A percentile compares a stretch with the other conserved stretches of the same genome.
Evolutionary conservation across 2,329 filamentous ascomycete species (phyloP).

Genomic region (Ceratocystis harringtonii): DNA sequence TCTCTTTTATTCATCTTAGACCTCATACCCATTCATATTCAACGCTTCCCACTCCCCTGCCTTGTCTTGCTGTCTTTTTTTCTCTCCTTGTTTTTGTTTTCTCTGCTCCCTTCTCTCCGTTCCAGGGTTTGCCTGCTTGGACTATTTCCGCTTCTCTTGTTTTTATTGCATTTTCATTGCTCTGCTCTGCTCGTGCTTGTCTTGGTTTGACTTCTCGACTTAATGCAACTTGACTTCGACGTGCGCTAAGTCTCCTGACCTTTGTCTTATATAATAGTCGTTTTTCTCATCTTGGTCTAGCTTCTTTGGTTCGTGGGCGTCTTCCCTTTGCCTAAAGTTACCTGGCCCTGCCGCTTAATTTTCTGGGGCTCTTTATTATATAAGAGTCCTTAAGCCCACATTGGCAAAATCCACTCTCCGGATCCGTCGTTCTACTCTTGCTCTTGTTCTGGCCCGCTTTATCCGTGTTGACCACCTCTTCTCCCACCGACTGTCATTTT

Average conservation of each 20-base stretch:
- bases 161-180: not conserved
- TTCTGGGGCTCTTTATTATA: constrained; percentile 1
- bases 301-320: not conserved
- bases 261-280: constrained; percentile 2
- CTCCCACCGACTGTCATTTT: not conserved
- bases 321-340: no score
- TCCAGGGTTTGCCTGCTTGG: not conserved
- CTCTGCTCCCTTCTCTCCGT: not conserved
- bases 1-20: not conserved
- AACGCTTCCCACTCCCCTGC: not conserved
- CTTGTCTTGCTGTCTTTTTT: not conserved
- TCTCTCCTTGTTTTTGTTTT: not conserved
- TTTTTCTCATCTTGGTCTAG: not conserved
- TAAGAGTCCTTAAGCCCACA: not conserved
- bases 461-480: not conserved
- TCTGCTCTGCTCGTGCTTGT: not conserved
- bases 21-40: no score
- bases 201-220: not conserved
- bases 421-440: not conserved
- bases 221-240: not conserved
- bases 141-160: not conserved
- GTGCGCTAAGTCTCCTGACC: not conserved
- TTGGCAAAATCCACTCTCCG: not conserved
- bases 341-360: not conserved
- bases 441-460: not conserved